Evolutionary conservation across 1,284 basidiomycete species (phyloP).

Genomic region (Amylostereum chailletii): DNA sequence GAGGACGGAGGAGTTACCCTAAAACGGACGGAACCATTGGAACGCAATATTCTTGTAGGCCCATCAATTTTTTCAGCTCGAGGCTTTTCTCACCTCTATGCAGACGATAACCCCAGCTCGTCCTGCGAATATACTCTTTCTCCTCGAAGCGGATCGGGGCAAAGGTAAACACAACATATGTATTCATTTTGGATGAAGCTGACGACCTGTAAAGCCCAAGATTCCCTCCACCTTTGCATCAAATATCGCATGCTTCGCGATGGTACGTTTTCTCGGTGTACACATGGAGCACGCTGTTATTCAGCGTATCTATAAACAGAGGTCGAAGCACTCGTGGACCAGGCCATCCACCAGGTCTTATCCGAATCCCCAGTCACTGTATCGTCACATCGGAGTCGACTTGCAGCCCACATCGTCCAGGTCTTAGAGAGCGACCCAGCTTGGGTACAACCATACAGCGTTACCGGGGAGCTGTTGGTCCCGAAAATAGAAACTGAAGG

Average conservation of each 20-base stretch:
- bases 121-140: slow-evolving; percentile 67
- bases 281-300: slow-evolving; percentile 1
- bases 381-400: slow-evolving; percentile 23
- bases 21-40: slow-evolving; percentile 32
- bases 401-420: slow-evolving; percentile 44
- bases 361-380: slow-evolving; percentile 19
- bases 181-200: neutral
- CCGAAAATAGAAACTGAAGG: slow-evolving; percentile 32
- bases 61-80: neutral
- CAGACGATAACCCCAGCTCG: slow-evolving; percentile 65
- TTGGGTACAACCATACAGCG: slow-evolving; percentile 61
- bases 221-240: slow-evolving; percentile 53
- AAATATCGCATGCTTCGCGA: slow-evolving; percentile 67
- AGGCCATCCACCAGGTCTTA: slow-evolving; percentile 35
- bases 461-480: slow-evolving; percentile 59
- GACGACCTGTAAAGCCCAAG: slow-evolving; percentile 35
- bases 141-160: slow-evolving; percentile 46
- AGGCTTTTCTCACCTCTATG: slow-evolving; percentile 1
- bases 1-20: slow-evolving; percentile 42
- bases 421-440: slow-evolving; percentile 49
- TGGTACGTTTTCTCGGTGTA: slow-evolving; percentile 32
- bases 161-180: slow-evolving; percentile 4
- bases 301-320: slow-evolving; percentile 28
- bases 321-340: slow-evolving; percentile 50
- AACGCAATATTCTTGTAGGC: slow-evolving; percentile 21